These are phyloP conservation scores for Schizochytrium sp. DNA, from an alignment of 108 stramenopile genomes.

Conservation along the genomic window DNA sequence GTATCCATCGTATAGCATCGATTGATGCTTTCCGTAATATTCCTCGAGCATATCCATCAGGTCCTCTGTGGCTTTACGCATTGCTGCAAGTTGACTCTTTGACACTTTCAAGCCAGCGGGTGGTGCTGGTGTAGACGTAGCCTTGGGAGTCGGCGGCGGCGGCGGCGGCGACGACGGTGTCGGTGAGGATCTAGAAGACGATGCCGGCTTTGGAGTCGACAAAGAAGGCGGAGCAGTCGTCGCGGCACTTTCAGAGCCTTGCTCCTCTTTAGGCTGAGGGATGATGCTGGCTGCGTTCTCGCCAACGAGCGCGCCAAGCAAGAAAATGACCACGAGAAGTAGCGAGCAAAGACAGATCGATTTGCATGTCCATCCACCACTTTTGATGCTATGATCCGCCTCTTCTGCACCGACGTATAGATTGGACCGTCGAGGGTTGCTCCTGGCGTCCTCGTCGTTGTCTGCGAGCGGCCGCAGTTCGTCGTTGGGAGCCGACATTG, in stretches of 20 bases:
- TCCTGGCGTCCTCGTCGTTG: neutral
- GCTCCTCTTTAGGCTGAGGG: neutral
- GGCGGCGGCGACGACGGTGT: neutral
- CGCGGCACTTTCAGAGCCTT: neutral
- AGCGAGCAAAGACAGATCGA: neutral
- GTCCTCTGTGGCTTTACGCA: slow-evolving; percentile 20
- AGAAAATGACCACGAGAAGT: neutral
- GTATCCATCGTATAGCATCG: slow-evolving; percentile 29
- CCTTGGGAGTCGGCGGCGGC: neutral
- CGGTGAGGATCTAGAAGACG: neutral
- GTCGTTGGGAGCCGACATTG: neutral
- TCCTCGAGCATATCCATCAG: slow-evolving; percentile 26
- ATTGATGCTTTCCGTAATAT: slow-evolving; percentile 33
- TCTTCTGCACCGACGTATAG: neutral
- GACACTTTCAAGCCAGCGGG: neutral
- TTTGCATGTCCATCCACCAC: neutral
- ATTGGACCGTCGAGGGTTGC: neutral
- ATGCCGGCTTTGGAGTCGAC: neutral
- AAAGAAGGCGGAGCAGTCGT: neutral
- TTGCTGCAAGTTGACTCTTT: neutral
- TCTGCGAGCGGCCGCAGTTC: neutral
- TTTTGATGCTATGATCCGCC: neutral
- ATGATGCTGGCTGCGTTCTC: neutral
- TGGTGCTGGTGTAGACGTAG: neutral
- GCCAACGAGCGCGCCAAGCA: neutral